Conservation (phyloP, 805 yeast genomes). For the Saccharomyces eubayanus region DNA sequence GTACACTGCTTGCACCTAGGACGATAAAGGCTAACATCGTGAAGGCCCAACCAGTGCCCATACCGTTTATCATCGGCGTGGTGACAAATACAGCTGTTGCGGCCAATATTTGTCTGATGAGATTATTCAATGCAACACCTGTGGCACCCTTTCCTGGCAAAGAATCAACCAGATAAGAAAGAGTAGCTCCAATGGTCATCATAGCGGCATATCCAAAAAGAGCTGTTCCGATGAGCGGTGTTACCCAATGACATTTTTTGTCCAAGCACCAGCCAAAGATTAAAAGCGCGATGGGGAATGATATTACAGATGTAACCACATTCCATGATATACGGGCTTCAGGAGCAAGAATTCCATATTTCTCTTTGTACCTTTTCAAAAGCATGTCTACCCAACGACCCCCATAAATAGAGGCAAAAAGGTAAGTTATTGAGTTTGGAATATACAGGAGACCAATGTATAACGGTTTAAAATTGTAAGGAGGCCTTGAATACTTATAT, state of each 20-base stretch:
- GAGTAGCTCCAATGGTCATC: constrained; percentile 74
- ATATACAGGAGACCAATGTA: constrained; percentile 69
- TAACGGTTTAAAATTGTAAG: constrained; percentile 61
- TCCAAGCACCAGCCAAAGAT: constrained; percentile 80
- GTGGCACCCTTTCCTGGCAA: constrained; percentile 86
- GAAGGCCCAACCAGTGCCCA: constrained; percentile 65
- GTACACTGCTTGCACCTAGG: constrained; percentile 34
- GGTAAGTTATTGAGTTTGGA: constrained; percentile 74
- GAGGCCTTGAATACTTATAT: constrained; percentile 49
- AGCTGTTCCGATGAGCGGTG: constrained; percentile 76
- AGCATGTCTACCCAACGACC: constrained; percentile 72
- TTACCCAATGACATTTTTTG: constrained; percentile 59
- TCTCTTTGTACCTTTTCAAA: constrained; percentile 42
- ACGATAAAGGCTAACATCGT: constrained; percentile 58
- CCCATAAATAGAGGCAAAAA: constrained; percentile 69
- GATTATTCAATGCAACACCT: constrained; percentile 76
- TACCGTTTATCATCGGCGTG: constrained; percentile 58
- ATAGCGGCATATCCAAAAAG: constrained; percentile 74
- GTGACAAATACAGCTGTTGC: constrained; percentile 68
- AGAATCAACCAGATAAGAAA: constrained; percentile 74
- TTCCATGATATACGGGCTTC: constrained; percentile 76
- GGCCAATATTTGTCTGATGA: constrained; percentile 64
- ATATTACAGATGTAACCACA: constrained; percentile 52
- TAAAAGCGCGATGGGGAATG: constrained; percentile 57
- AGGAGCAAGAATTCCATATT: constrained; percentile 61